Conservation (phyloP, 108 stramenopile genomes). For the Thalassiosira profunda region DNA sequence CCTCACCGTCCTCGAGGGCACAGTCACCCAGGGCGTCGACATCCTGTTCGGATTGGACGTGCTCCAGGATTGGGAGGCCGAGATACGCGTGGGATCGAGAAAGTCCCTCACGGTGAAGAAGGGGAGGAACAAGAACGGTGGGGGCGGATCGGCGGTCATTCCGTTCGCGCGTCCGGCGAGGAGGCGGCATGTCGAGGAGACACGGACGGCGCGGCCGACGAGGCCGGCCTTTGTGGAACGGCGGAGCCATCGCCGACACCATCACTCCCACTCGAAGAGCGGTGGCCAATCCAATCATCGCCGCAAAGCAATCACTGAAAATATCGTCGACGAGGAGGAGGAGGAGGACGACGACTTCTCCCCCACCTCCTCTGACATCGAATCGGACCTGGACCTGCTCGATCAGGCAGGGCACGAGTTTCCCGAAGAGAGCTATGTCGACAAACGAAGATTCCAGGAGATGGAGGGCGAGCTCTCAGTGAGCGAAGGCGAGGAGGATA, state of each 20-base stretch:
- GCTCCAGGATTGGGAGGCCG: conserved; percentile 54
- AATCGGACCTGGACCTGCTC: conserved; percentile 48
- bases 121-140: neutral
- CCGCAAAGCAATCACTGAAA: neutral
- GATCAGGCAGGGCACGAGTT: conserved; percentile 35
- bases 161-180: too few relatives aligned
- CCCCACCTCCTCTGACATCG: conserved; percentile 38
- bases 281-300: too few relatives aligned
- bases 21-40: conserved; percentile 57
- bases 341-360: conserved; percentile 33
- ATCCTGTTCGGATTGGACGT: conserved; percentile 49
- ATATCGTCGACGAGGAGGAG: neutral
- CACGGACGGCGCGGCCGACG: too few relatives aligned
- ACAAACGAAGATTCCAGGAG: too few relatives aligned
- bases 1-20: conserved; percentile 57
- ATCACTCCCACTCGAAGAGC: neutral
- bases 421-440: conserved; percentile 3
- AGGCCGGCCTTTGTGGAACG: neutral
- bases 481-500: too few relatives aligned
- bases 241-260: neutral
- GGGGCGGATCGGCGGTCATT: neutral
- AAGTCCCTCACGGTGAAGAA: conserved; percentile 29
- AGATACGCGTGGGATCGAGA: conserved; percentile 30
- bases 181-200: too few relatives aligned
- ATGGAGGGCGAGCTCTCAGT: too few relatives aligned